Evolutionary conservation across 495 filamentous ascomycete genomes (phyloP), one percentile per base, ranked within the genome.

Genomic region (Lineolata rhizophorae): DNA sequence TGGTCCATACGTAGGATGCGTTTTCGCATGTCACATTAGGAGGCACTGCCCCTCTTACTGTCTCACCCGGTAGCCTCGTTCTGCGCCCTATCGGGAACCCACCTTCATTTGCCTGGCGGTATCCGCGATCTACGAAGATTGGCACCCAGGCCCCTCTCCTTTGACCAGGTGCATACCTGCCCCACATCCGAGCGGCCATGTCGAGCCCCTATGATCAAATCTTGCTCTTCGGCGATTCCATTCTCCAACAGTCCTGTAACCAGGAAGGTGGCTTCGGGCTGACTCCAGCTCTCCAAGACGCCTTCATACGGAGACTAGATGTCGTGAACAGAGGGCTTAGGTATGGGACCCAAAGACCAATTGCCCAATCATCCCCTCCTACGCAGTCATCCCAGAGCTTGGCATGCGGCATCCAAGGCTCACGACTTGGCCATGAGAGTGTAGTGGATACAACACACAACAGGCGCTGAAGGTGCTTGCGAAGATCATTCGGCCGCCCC

Each of bases 171-270:
- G n/a, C n/a, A n/a, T n/a, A n/a, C n/a, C n/a, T n/a, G n/a, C n/a
- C n/a, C n/a, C n/a, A n/a, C n/a, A n/a, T n/a, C n/a, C n/a, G n/a
- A n/a, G n/a, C n/a, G n/a, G n/a, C n/a, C n/a, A n/a, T n/a, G n/a
- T n/a, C n/a, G n/a, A 6, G 33, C 4, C 3, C 31, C 5, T 45
- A 47, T 31, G 66, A 70, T 35, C 77, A 83, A 45, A 65, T 85
- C 43, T 56, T 85, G 27, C 65, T 85, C 14, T 80, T 90, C 43
- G 80, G 80, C 18, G 80, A 90, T 46, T 82, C 76, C 18, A 67
- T 90, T 41, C 72, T 76, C 15, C 66, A 90, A 44, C 52, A 57
- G 21, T 63, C 66, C 25, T 60, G 57, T 35, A 56, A 60, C 31
- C 55, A 69, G 38, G 46, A 61, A 2, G 44, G 61, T 34, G 76